Base-by-base conservation (phyloP, 345 rosid species). In the Draba incana region DNA sequence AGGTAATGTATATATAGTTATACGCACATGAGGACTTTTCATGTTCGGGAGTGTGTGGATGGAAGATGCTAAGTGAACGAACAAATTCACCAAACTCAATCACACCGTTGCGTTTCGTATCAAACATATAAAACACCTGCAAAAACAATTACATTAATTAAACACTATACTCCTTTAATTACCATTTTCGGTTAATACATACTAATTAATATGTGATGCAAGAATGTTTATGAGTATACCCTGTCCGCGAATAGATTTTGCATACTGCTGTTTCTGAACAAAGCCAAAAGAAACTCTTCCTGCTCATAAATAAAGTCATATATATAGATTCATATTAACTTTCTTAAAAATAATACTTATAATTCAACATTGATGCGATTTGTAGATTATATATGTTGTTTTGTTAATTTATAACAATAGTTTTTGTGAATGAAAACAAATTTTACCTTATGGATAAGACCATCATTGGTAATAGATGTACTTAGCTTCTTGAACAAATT, bases 211-310 rank as follows among this genome's bases (percentile, higher is more conserved):
- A n/a, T n/a, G n/a, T 25, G 37, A 13, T 42, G 23, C 38, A 66
- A 23, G 24, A 35, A 8, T 43, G 12, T 23, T 41, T 43, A 61
- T 25, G 57, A 24, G 23, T 15, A 55, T 64, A 73, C 72, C 68
- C 68, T 67, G 45, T 74, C 73, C n/a, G 78, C 78, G 30, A 74
- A 68, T 47, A 89, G 81, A 75, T 73, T 81, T 35, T 77, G 81
- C 57, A 66, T 80, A 65, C 78, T 82, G 72, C 79, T 80, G 76
- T 83, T 80, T 69, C 83, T 76, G 69, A 86, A 82, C 48, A 89
- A 80, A 25, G 88, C 90, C 25, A 86, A 69, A 62, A 76, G 90
- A 70, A 86, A 81, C 84, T 86, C 89, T 76, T 89, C 96, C 96
- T 86, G 82, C 49, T 68, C 54, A 64, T 54, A 39, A 25, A 57